Base-by-base conservation (phyloP, 176 grass and related monocot species). In the Cocos nucifera region DNA sequence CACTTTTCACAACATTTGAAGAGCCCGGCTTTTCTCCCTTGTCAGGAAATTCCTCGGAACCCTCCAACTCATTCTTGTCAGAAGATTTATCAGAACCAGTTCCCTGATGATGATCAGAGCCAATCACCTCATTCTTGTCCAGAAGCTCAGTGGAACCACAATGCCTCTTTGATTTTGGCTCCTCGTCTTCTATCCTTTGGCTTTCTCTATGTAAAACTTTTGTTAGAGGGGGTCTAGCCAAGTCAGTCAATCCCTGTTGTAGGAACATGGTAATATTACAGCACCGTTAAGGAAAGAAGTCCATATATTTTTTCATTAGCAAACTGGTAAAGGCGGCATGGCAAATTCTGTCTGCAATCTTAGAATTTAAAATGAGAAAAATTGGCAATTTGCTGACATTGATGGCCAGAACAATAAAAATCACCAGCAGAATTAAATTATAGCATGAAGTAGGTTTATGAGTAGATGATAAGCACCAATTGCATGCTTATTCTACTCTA, bases 91-190 rank as follows among this genome's bases (percentile, higher is more conserved):
- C 21, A 17, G 22, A 32, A 44, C 19, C 26, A 30, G 15, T 10
- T 12, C 9, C 27, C 19, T 63, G 27, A 22, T 54, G 25, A 30
- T 55, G 28, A 54, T 56, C 1, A 54, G 44, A 23, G 49, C 19
- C 18, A 73, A 21, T 25, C 4, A 19, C 19, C 22, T 55, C 59
- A 18, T 73, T 2, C 26, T 65, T 17, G 25, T 63, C 50, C 50
- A n/a, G 51, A 18, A 54, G 25, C 50, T 56, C 70, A 1, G 15
- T 17, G 29, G 79, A 77, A 70, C 25, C 53, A 63, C 79, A 65
- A 18, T 66, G 54, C 62, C 73, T 72, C 73, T 82, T 82, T 56
- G 61, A 10, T 57, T 54, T 61, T 62, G 73, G 79, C 49, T 72
- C 79, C 59, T 82, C 79, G 22, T 52, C 60, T 18, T 71, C 24